phyloP scores from a whole-genome alignment of 2,329 filamentous ascomycete species.

The Cryphonectria japonica region DNA sequence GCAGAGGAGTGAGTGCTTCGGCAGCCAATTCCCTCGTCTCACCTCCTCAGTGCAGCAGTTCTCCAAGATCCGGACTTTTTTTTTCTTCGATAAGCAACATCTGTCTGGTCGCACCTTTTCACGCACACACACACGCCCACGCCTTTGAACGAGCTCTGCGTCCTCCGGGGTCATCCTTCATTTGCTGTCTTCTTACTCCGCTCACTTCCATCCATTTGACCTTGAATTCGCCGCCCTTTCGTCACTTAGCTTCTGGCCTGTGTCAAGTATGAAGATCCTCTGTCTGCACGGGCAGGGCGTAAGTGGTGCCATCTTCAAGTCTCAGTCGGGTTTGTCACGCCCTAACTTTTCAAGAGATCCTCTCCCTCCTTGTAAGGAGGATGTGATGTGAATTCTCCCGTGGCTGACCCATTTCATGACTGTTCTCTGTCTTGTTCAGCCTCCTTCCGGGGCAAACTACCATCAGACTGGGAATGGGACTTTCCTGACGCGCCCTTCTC shows the following conservation, averaged over 20 bases:
- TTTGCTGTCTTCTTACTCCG: not conserved
- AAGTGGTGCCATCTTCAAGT: slow-evolving; percentile 42
- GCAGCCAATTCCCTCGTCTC: not conserved
- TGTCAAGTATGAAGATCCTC: slow-evolving; percentile 38
- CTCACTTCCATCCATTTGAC: not conserved
- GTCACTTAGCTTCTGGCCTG: not conserved
- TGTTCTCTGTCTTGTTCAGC: slow-evolving; percentile 31
- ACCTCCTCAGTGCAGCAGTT: not conserved
- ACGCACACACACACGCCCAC: not conserved
- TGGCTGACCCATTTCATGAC: slow-evolving; percentile 7
- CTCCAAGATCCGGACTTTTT: not conserved
- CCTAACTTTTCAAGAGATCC: not conserved
- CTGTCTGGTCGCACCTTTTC: not conserved
- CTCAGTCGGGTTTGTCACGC: slow-evolving; percentile 40
- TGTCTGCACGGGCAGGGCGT: slow-evolving; percentile 45
- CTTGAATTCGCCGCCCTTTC: not conserved
- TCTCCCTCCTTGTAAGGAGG: not conserved
- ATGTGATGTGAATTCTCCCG: not conserved
- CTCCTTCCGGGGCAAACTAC: slow-evolving; percentile 41
- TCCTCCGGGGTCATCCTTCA: not conserved
- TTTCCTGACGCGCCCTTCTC: slow-evolving; percentile 42
- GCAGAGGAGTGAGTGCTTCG: not conserved
- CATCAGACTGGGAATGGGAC: slow-evolving; percentile 38
- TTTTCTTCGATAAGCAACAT: not conserved
- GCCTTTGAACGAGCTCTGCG: not conserved